Conservation (phyloP, 805 yeast species). For the Suhomyces emberorum region DNA sequence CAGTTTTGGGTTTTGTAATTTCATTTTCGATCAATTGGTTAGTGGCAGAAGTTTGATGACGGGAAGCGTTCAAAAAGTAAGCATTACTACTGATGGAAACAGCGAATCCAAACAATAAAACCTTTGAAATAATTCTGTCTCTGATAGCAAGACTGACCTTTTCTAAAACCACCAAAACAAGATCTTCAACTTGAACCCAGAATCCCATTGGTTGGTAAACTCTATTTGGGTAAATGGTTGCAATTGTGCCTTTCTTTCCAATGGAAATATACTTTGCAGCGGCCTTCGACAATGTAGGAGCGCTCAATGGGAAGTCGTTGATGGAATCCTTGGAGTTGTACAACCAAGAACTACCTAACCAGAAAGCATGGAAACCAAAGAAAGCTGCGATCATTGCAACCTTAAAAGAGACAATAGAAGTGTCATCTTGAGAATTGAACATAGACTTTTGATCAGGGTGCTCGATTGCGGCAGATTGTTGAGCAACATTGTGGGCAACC, state of each 20-base stretch:
- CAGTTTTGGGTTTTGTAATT: conserved; percentile 26
- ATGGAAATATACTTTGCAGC: conserved; percentile 44
- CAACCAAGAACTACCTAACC: conserved; percentile 70
- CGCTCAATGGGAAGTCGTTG: conserved; percentile 9
- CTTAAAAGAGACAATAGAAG: conserved; percentile 52
- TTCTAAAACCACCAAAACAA: conserved; percentile 47
- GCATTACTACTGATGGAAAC: conserved; percentile 77
- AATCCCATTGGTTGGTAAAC: conserved; percentile 57
- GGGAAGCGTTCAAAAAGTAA: conserved; percentile 83
- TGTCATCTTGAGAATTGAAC: conserved; percentile 20
- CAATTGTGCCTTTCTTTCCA: conserved; percentile 49
- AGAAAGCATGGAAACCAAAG: conserved; percentile 61
- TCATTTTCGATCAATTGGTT: conserved; percentile 39
- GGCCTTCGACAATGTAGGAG: conserved; percentile 35
- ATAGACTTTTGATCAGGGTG: conserved; percentile 28
- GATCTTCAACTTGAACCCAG: conserved; percentile 61
- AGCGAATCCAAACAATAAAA: conserved; percentile 66
- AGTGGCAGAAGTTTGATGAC: conserved; percentile 52
- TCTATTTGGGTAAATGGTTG: conserved; percentile 56
- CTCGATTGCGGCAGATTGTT: conserved; percentile 36
- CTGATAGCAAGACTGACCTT: conserved; percentile 65
- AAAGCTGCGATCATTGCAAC: conserved; percentile 58
- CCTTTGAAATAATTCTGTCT: conserved; percentile 77
- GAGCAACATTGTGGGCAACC: conserved; percentile 69
- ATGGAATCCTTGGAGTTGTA: conserved; percentile 26